A percentile compares a stretch with the other conserved stretches of the same genome.
Conservation (phyloP, 2,329 filamentous ascomycete genomes). For the Colletotrichum lini region DNA sequence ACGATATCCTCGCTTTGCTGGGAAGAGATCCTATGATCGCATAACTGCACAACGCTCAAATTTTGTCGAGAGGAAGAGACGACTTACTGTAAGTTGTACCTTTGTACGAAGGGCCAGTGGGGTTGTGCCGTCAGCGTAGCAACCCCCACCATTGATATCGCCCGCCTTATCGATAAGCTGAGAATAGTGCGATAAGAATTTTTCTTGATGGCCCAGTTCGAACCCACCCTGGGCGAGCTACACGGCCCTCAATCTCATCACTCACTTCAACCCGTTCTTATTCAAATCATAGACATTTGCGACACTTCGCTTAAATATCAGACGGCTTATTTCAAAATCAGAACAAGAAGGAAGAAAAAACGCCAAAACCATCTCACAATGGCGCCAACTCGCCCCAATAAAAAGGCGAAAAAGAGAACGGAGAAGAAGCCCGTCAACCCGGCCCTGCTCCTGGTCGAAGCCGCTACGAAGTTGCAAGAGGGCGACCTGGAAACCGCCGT, state of each 20-base stretch:
- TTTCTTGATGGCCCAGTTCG: conserved; percentile 19
- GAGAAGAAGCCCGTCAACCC: conserved; percentile 45
- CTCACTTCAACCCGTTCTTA: conserved; percentile 5
- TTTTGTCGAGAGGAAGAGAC: background rate
- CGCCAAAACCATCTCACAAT: conserved; percentile 46
- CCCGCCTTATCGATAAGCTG: conserved; percentile 39
- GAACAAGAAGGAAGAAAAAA: background rate
- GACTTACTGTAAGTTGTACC: background rate
- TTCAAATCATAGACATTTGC: background rate
- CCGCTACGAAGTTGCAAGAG: conserved; percentile 58
- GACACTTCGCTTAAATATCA: background rate
- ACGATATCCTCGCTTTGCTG: background rate
- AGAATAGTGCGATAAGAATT: conserved; percentile 39
- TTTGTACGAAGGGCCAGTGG: background rate
- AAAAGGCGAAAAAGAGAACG: conserved; percentile 53
- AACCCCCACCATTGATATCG: conserved; percentile 25
- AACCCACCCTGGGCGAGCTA: conserved; percentile 24
- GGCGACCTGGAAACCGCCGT: conserved; percentile 59
- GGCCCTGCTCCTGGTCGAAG: conserved; percentile 54
- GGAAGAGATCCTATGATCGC: no score
- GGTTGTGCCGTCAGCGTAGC: conserved; percentile 5
- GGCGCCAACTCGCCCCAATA: conserved; percentile 59
- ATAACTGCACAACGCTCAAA: background rate
- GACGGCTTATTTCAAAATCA: background rate
- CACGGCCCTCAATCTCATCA: conserved; percentile 17